Percentiles rank a stretch among this genome's conserved stretches.
These are phyloP conservation scores for Picea abies DNA, from an alignment of 83 land plant species.

Conservation along the genomic window DNA sequence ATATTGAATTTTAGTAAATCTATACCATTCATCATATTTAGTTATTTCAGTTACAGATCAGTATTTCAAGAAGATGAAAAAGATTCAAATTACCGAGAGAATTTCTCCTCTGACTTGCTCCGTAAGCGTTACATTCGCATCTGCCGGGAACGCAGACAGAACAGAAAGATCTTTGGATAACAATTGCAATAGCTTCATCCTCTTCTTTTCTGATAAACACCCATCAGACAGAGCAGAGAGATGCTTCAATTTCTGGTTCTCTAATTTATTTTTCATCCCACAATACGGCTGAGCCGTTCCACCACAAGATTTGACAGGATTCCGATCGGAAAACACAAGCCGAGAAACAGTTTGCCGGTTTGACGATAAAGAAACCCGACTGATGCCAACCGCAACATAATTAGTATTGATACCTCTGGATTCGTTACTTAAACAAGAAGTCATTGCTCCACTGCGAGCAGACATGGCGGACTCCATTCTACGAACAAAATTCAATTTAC, in stretches of 20 bases:
- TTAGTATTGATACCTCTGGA: too few species aligned
- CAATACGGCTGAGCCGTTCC: not conserved
- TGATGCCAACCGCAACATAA: too few species aligned
- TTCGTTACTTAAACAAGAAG: too few species aligned
- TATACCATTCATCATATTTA: not conserved
- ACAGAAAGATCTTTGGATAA: conserved; percentile 36
- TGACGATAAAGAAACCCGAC: too few species aligned
- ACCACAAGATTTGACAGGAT: conserved; percentile 26
- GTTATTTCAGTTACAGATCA: not conserved
- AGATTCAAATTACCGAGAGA: conserved; percentile 23
- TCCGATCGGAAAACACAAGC: conserved; percentile 23
- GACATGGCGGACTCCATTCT: too few species aligned
- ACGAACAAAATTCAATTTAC: not conserved
- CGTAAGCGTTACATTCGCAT: not conserved
- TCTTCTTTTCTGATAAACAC: not conserved
- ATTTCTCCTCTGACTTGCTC: conserved; percentile 25
- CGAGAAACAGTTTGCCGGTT: too few species aligned
- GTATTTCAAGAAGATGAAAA: not conserved
- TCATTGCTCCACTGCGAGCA: too few species aligned
- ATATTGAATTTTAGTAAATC: not conserved
- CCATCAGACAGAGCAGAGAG: not conserved
- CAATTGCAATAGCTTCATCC: conserved; percentile 36
- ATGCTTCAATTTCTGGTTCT: conserved; percentile 25
- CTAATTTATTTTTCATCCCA: conserved; percentile 14
- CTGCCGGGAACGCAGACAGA: conserved; percentile 18